These are phyloP conservation scores for Ogataea angusta DNA, from an alignment of 805 yeast species.

Conservation along the genomic window DNA sequence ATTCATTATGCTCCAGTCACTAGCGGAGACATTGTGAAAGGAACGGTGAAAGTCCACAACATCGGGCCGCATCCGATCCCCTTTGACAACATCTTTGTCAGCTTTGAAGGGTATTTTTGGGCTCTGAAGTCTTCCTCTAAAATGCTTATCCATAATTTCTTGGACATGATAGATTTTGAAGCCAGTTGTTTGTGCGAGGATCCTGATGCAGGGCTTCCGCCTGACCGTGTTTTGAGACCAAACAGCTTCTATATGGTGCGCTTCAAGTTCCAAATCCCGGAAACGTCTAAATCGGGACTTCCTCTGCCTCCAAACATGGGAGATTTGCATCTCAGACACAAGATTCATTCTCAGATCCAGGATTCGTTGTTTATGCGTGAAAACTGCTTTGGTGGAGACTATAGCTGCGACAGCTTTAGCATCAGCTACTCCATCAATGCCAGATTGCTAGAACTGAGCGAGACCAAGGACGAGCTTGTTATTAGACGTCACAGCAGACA, in stretches of 20 bases:
- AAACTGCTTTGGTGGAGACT: conserved; percentile 4
- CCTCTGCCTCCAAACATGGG: conserved; percentile 19
- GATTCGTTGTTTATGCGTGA: conserved; percentile 11
- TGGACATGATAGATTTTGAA: conserved; percentile 40
- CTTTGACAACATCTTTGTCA: conserved; percentile 42
- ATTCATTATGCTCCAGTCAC: conserved; percentile 12
- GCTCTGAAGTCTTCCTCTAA: conserved; percentile 16
- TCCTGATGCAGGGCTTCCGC: conserved; percentile 15
- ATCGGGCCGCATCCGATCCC: conserved; percentile 25
- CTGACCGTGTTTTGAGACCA: conserved; percentile 16
- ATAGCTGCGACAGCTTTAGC: conserved; percentile 9
- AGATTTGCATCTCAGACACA: conserved; percentile 13
- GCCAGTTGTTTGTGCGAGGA: conserved; percentile 18
- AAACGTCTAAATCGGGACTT: conserved; percentile 9
- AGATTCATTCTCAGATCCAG: conserved; percentile 8
- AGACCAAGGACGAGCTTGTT: conserved; percentile 1
- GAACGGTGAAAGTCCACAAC: conserved; percentile 16
- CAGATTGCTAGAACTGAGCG: conserved; percentile 11
- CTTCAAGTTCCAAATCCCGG: conserved; percentile 20
- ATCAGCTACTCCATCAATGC: conserved; percentile 20
- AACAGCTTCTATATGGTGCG: conserved; percentile 13
- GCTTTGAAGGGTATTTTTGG: conserved; percentile 41
- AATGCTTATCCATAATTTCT: conserved; percentile 27
- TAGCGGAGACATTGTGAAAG: conserved; percentile 13
- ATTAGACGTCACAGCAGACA: conserved; percentile 19